Conservation (phyloP, 2,329 filamentous ascomycete genomes). For the Xylariaceae sp. region DNA sequence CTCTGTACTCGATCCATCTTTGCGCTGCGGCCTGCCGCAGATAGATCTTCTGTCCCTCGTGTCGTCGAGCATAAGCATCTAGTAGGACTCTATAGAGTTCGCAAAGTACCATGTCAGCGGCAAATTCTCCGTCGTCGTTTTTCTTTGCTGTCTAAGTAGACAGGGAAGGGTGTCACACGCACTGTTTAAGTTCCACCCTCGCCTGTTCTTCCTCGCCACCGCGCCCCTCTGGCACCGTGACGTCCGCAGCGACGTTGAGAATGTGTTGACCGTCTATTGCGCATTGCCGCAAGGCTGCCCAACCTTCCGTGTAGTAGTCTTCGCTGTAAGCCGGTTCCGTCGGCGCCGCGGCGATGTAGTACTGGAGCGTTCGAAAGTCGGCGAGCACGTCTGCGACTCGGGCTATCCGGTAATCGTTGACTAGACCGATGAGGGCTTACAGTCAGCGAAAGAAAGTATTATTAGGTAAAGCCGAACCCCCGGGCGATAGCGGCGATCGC, state of each 20-base stretch:
- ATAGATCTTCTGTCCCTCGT: slow-evolving; percentile 63
- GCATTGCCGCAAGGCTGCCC: slow-evolving; percentile 59
- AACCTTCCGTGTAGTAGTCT: slow-evolving; percentile 62
- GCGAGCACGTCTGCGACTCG: slow-evolving; percentile 60
- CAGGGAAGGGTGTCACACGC: too few species aligned
- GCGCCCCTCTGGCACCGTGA: slow-evolving; percentile 48
- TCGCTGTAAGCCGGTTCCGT: slow-evolving; percentile 51
- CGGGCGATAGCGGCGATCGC: slow-evolving; percentile 1
- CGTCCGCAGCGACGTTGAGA: slow-evolving; percentile 60
- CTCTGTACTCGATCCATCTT: slow-evolving; percentile 54
- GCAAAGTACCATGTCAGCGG: slow-evolving; percentile 14
- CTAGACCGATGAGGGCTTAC: slow-evolving; percentile 41
- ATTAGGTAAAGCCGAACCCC: too few species aligned
- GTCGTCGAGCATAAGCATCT: slow-evolving; percentile 57
- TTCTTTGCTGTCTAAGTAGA: too few species aligned
- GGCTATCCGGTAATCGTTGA: slow-evolving; percentile 56
- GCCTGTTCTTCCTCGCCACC: slow-evolving; percentile 56
- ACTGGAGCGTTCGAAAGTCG: slow-evolving; percentile 60
- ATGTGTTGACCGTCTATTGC: slow-evolving; percentile 61
- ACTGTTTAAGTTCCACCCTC: slow-evolving; percentile 62
- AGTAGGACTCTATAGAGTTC: slow-evolving; percentile 47
- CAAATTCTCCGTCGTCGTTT: too few species aligned
- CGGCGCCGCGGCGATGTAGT: slow-evolving; percentile 56
- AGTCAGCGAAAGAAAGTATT: neutral
- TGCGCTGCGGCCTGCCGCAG: slow-evolving; percentile 57